Conservation (phyloP, 2,329 filamentous ascomycete species). For the Aspergillus flavus region DNA sequence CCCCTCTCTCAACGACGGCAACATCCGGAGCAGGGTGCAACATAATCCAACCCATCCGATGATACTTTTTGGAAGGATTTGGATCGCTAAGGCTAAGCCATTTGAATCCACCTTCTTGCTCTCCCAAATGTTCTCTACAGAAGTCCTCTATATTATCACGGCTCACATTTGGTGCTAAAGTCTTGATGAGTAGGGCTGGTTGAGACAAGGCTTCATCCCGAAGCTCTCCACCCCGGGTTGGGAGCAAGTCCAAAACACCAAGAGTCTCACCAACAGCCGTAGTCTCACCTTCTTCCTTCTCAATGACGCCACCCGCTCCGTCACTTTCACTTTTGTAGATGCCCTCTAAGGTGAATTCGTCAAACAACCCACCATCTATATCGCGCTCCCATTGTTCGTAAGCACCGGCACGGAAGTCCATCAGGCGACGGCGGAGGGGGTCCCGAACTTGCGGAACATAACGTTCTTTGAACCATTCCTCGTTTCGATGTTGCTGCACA, state of each 20-base stretch:
- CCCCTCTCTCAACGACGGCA: constrained; percentile 68
- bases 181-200: constrained; percentile 95
- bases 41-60: constrained; percentile 98
- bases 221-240: constrained; percentile 79
- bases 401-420: constrained; percentile 74
- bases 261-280: constrained; percentile 89
- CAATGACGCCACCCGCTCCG: constrained; percentile 77
- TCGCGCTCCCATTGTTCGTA: constrained; percentile 91
- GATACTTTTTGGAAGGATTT: constrained; percentile 94
- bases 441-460: constrained; percentile 84
- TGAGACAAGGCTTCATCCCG: constrained; percentile 86
- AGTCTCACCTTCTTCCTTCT: constrained; percentile 95
- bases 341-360: constrained; percentile 91
- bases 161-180: constrained; percentile 93
- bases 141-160: constrained; percentile 91
- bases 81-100: constrained; percentile 96
- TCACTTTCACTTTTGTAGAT: constrained; percentile 93
- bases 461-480: constrained; percentile 97
- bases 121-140: constrained; percentile 90
- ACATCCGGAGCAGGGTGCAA: constrained; percentile 77
- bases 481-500: constrained; percentile 86
- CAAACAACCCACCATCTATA: constrained; percentile 80
- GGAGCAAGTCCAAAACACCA: constrained; percentile 87
- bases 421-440: constrained; percentile 72
- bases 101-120: constrained; percentile 88